These are phyloP conservation scores for Lodderomyces orthopsilosis DNA, from an alignment of 1,139 yeast genomes.

Conservation along the genomic window DNA sequence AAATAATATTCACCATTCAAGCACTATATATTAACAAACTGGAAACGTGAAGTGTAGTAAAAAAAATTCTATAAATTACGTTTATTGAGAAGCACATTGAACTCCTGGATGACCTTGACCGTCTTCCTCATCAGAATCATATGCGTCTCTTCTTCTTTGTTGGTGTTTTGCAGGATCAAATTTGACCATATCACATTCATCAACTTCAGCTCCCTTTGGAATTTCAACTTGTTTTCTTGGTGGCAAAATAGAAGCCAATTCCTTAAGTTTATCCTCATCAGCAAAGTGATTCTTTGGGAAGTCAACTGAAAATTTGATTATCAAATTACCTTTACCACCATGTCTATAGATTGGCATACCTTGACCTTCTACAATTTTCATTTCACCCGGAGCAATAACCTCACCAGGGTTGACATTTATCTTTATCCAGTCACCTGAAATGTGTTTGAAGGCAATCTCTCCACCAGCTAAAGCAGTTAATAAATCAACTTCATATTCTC, in stretches of 20 bases:
- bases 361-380: slow-evolving; percentile 83
- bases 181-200: slow-evolving; percentile 75
- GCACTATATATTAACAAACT: background rate
- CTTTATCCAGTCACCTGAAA: slow-evolving; percentile 85
- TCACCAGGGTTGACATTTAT: slow-evolving; percentile 86
- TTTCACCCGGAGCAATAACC: slow-evolving; percentile 79
- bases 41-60: background rate
- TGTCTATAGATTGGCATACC: slow-evolving; percentile 92
- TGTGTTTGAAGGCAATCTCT: slow-evolving; percentile 78
- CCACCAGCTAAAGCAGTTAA: slow-evolving; percentile 98
- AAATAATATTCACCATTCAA: background rate
- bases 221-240: slow-evolving; percentile 52
- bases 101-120: slow-evolving; percentile 73
- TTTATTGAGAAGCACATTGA: slow-evolving; percentile 82
- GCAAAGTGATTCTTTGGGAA: slow-evolving; percentile 70
- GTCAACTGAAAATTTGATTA: slow-evolving; percentile 65
- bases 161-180: slow-evolving; percentile 63
- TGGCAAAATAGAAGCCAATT: slow-evolving; percentile 65
- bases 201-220: slow-evolving; percentile 68
- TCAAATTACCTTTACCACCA: slow-evolving; percentile 73
- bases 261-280: slow-evolving; percentile 61
- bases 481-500: slow-evolving; percentile 85
- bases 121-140: slow-evolving; percentile 66
- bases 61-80: slow-evolving; percentile 2
- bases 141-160: slow-evolving; percentile 47